A percentile compares a stretch with the other conserved stretches of the same genome.
These are phyloP conservation scores for Vigna nakashimae DNA, from an alignment of 306 rosid species.

Conservation along the genomic window DNA sequence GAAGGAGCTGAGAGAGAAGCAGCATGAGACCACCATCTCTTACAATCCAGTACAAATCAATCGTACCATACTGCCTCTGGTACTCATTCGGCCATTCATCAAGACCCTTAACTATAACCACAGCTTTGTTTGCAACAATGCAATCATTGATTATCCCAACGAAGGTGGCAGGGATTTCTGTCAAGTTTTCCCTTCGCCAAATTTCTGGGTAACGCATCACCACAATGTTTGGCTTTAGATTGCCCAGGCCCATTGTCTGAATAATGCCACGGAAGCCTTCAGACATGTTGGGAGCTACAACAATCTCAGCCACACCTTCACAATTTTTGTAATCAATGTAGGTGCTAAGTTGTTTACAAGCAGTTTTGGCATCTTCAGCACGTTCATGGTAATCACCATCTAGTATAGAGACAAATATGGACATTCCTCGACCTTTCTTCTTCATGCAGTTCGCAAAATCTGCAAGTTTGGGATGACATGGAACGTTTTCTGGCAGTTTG, in stretches of 20 bases:
- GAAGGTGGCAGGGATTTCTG: conserved; percentile 89
- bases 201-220: conserved; percentile 99
- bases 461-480: conserved; percentile 99
- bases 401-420: conserved; percentile 87
- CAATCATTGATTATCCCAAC: conserved; percentile 93
- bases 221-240: conserved; percentile 96
- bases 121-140: conserved; percentile 98
- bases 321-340: conserved; percentile 96
- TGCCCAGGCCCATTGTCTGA: conserved; percentile 99
- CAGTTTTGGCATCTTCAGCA: conserved; percentile 92
- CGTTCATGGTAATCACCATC: conserved; percentile 97
- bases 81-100: conserved; percentile 99
- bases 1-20: conserved; percentile 97
- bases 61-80: conserved; percentile 96
- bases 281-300: conserved; percentile 94
- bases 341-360: conserved; percentile 91
- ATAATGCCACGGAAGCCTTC: conserved; percentile 95
- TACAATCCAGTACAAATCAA: conserved; percentile 97
- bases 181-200: conserved; percentile 97
- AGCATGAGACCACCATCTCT: conserved; percentile 99
- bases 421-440: conserved; percentile 99
- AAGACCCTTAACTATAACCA: conserved; percentile 94
- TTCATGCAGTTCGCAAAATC: conserved; percentile 99
- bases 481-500: conserved; percentile 95
- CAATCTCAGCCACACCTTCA: conserved; percentile 99